A percentile compares a stretch with the other conserved stretches of the same genome.
Evolutionary conservation across 495 filamentous ascomycete species (phyloP).

Genomic region (Tuber umbilicatum): DNA sequence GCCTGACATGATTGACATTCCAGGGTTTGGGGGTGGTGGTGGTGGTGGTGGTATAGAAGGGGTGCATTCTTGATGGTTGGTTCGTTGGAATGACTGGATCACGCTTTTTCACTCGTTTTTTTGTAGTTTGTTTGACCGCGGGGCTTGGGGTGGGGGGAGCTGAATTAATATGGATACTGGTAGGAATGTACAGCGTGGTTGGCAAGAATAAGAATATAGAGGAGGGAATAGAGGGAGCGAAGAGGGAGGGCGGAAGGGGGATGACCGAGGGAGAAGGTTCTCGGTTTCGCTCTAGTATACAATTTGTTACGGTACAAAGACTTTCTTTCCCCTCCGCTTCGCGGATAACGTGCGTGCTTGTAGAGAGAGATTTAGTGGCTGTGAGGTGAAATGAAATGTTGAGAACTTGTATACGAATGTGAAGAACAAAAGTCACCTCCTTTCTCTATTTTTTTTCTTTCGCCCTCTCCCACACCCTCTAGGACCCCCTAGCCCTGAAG

Average conservation of each 20-base stretch:
- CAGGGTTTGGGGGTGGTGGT: not conserved
- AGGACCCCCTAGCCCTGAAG: conserved; percentile 29
- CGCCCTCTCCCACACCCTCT: conserved; percentile 2
- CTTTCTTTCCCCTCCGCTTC: not conserved
- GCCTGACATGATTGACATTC: not conserved
- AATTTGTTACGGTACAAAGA: not conserved
- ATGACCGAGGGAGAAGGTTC: not conserved
- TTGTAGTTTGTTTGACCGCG: not conserved
- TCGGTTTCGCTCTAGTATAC: not conserved
- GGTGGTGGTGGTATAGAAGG: not conserved
- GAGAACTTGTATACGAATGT: not conserved
- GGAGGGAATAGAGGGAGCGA: not conserved
- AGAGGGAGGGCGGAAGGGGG: not conserved
- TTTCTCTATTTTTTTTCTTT: not conserved
- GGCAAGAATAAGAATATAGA: not conserved
- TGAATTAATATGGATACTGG: not conserved
- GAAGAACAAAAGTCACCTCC: not conserved
- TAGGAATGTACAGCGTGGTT: not conserved
- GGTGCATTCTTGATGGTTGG: not conserved
- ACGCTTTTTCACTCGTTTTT: not conserved
- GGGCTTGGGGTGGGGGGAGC: not conserved
- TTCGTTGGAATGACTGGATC: not conserved
- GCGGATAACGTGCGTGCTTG: not conserved
- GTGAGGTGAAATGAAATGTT: not conserved
- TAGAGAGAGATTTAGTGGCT: not conserved